These are phyloP conservation scores for Microsporum audouinii DNA, from an alignment of 2,329 filamentous ascomycete genomes.

Conservation along the genomic window DNA sequence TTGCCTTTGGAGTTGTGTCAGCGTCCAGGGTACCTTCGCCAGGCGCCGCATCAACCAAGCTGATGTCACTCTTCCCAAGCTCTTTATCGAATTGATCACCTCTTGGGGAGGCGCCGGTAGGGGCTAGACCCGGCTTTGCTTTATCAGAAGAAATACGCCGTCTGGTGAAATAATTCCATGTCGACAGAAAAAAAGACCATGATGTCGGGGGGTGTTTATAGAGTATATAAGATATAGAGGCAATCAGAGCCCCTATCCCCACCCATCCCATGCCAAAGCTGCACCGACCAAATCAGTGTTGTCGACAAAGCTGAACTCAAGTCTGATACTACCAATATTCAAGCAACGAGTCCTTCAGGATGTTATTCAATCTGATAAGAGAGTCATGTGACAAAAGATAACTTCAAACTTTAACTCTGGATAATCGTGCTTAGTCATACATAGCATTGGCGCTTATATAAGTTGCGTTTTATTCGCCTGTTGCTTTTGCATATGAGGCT, in stretches of 20 bases:
- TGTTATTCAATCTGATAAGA: neutral
- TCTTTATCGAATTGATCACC: neutral
- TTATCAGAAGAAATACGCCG: neutral
- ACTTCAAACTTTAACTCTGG: no score
- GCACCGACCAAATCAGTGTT: neutral
- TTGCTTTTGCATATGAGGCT: no score
- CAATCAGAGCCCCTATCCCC: constrained; percentile 29
- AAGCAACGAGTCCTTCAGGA: neutral
- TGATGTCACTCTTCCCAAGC: neutral
- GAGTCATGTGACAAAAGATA: neutral
- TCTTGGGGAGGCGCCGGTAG: neutral
- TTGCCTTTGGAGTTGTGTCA: constrained; percentile 30
- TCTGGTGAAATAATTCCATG: neutral
- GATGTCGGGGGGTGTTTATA: constrained; percentile 30
- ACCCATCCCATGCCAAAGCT: constrained; percentile 31
- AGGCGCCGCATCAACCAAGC: neutral
- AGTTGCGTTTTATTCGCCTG: no score
- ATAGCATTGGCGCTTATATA: no score
- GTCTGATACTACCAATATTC: neutral
- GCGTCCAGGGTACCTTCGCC: constrained; percentile 16
- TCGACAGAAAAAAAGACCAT: constrained; percentile 19
- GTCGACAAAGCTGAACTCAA: neutral
- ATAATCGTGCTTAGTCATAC: no score
- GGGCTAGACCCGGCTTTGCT: neutral
- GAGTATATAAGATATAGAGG: constrained; percentile 31